phyloP scores from a whole-genome alignment of 768 basidiomycete species.

The Trametes cinnabarina region DNA sequence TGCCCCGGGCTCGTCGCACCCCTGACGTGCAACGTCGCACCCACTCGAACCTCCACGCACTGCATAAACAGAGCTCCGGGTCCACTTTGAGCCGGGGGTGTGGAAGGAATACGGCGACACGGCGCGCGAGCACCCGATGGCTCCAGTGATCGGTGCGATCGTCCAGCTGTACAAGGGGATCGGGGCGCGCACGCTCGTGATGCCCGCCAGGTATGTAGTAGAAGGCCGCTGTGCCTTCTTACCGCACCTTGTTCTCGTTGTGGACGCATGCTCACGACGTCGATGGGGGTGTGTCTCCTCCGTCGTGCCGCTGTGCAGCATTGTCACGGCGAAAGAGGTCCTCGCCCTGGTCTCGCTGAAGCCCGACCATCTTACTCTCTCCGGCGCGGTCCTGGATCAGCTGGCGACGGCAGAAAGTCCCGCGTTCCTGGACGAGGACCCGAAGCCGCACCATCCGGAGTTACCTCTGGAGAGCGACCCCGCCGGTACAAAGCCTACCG shows the following conservation, averaged over 20 bases:
- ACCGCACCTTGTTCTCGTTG: too few species aligned
- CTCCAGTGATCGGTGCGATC: constrained; percentile 38
- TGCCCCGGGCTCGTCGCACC: too few species aligned
- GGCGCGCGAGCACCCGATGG: constrained; percentile 42
- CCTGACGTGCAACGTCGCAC: too few species aligned
- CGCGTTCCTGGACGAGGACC: neutral
- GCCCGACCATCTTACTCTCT: constrained; percentile 45
- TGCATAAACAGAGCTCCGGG: constrained; percentile 38
- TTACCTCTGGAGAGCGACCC: neutral
- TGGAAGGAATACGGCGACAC: constrained; percentile 41
- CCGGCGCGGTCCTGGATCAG: constrained; percentile 40
- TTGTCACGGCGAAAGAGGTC: constrained; percentile 41
- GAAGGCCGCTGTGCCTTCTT: too few species aligned
- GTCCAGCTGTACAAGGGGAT: constrained; percentile 37
- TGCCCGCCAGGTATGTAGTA: constrained; percentile 57
- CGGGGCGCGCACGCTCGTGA: constrained; percentile 41
- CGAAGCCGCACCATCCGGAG: constrained; percentile 10
- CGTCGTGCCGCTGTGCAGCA: constrained; percentile 25
- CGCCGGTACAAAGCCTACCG: neutral
- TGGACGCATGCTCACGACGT: too few species aligned
- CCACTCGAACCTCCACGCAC: neutral
- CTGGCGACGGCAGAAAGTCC: constrained; percentile 27
- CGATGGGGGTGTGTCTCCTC: too few species aligned
- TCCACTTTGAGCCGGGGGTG: constrained; percentile 42
- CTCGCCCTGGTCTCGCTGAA: constrained; percentile 40